Conservation (phyloP, 768 basidiomycete species). For the Udeniomyces megalosporus region DNA sequence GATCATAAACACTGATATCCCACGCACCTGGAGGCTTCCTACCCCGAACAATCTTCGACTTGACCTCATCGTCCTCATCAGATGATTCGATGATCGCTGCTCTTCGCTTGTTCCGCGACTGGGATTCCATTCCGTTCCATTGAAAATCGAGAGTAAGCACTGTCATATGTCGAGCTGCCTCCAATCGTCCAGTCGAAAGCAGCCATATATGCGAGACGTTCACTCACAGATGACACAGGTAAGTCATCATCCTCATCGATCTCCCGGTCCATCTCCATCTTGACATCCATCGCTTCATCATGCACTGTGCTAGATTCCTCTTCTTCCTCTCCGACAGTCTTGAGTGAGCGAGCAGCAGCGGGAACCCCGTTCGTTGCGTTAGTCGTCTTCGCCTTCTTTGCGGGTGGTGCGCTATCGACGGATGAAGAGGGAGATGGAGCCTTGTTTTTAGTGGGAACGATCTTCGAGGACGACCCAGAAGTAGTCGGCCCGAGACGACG, state of each 20-base stretch:
- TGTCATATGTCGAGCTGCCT: background rate
- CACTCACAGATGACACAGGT: background rate
- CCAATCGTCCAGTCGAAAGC: background rate
- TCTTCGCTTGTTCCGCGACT: conserved; percentile 10
- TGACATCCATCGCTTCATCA: too few species aligned
- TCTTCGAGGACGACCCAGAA: conserved; percentile 16
- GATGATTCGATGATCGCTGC: conserved; percentile 4
- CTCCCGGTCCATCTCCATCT: too few species aligned
- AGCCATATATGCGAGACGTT: too few species aligned
- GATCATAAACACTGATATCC: too few species aligned
- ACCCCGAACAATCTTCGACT: too few species aligned
- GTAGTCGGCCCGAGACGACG: conserved; percentile 19
- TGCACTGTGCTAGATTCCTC: too few species aligned
- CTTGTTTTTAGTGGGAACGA: background rate
- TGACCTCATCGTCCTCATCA: too few species aligned
- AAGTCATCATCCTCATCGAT: conserved; percentile 2
- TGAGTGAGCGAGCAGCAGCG: background rate
- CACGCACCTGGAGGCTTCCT: too few species aligned
- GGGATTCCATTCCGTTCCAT: too few species aligned
- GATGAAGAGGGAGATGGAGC: background rate
- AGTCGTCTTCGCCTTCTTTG: background rate
- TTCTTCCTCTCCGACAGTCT: background rate
- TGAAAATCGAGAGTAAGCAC: background rate
- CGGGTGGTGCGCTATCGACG: background rate
- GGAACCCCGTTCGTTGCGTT: background rate